Base-by-base conservation (phyloP, 192 early-diverging fungal species). In the Rhizophagus prolifer region DNA sequence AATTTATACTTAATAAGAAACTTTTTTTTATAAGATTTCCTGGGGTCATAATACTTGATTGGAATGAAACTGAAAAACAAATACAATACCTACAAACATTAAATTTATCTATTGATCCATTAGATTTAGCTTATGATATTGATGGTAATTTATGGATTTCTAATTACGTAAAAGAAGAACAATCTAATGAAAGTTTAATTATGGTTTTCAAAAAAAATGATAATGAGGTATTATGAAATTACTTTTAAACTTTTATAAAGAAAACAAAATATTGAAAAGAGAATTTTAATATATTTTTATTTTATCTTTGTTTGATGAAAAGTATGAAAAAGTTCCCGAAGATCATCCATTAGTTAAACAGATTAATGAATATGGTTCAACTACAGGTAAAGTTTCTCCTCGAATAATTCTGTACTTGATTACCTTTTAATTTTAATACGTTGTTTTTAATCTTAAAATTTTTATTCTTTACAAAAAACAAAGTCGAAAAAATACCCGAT, bases 141-240 rank as follows among this genome's bases (percentile, higher is more conserved):
- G 81, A 77, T 9, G 86, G 87, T 34, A 86, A 88, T 58, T 69
- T 88, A 9, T 87, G 85, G 87, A 71, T 83, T 6, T 82, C 86
- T 28, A 76, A 76, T 31, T 73, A 76, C 2, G 68, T 72, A 3
- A 26, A 62, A 13, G 54, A 70, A 8, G 28, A 75, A 7, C n/a
- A 46, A 59, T 10, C 19, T 34, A 68, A 79, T 6, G 68, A 76
- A 54, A 72, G 47, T n/a, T 68, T 79, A 59, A 72, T 67, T 47
- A 79, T 64, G 2, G 2, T 54, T n/a, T 66, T 76, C 82, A 10
- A 67, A 73, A 46, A 70, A 74, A 30, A 80, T 62, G 76, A 80
- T 36, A 78, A 77, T 50, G 58, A 74, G 67, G 70, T 74, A 38
- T 81, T 67, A 36, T 58, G 25, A 30, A 34, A 58, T 47, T 68